These are phyloP conservation scores for Nemophila menziesii DNA, from an alignment of 257 asterid species.

Conservation along the genomic window DNA sequence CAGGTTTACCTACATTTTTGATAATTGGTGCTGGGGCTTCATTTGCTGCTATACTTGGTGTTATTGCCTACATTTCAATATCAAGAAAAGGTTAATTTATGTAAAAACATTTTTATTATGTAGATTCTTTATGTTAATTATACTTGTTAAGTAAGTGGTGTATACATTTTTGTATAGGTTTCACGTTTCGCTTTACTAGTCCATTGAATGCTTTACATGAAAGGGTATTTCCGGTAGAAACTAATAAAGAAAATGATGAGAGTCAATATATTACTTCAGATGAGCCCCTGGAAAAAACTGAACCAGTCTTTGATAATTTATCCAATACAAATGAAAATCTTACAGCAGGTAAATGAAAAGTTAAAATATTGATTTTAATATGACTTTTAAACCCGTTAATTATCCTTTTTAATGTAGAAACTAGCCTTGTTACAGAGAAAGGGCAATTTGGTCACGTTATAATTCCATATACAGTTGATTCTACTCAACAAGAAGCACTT, in stretches of 20 bases:
- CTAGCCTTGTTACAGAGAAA: slow-evolving; percentile 13
- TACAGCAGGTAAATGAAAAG: slow-evolving; percentile 30
- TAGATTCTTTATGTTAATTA: background rate
- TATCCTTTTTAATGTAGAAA: slow-evolving; percentile 20
- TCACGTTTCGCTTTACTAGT: slow-evolving; percentile 23
- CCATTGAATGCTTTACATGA: slow-evolving; percentile 23
- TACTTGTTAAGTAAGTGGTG: slow-evolving; percentile 2
- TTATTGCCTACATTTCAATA: slow-evolving; percentile 38
- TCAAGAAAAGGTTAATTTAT: slow-evolving; percentile 37
- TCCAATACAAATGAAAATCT: slow-evolving; percentile 16
- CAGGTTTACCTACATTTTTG: slow-evolving; percentile 42
- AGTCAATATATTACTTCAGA: slow-evolving; percentile 25
- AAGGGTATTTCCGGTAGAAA: slow-evolving; percentile 15
- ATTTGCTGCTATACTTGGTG: slow-evolving; percentile 43
- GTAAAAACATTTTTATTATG: background rate
- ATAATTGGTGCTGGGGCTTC: slow-evolving; percentile 52
- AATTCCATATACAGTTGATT: slow-evolving; percentile 57
- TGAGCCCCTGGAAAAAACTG: slow-evolving; percentile 21
- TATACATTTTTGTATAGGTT: slow-evolving; percentile 31
- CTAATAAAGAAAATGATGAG: slow-evolving; percentile 14
- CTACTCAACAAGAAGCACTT: slow-evolving; percentile 76
- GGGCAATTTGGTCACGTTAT: slow-evolving; percentile 35
- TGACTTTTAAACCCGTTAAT: slow-evolving; percentile 4
- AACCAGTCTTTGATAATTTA: slow-evolving; percentile 13
- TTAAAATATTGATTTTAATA: background rate